Evolutionary conservation across 768 basidiomycete genomes (phyloP), one percentile per base, ranked within the genome.

Genomic region (Pholiota conissans): DNA sequence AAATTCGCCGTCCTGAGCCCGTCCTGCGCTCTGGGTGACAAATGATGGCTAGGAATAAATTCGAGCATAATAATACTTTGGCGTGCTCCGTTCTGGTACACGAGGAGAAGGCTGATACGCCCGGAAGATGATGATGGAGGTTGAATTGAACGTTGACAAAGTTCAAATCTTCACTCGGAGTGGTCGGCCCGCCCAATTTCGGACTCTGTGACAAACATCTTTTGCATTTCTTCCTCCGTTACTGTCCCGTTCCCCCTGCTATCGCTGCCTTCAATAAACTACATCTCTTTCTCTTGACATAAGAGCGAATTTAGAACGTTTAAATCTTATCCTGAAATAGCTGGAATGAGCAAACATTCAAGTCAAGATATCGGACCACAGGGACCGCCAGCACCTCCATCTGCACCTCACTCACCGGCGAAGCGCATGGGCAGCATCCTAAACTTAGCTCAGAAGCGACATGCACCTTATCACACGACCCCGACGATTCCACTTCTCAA

Each of bases 381-480:
- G 18, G 42, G 22, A 2, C 42, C 22, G 11, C 9, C 1, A 22
- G 22, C 42, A 45, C 18, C 24, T 9, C 11, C 22, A 10, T 20
- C n/a, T 22, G 8, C 13, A 32, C 30, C 13, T 32, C n/a, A n/a
- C n/a, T n/a, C n/a, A n/a, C 37, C n/a, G n/a, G 24, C n/a, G 29
- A 26, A 27, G 22, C 47, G 46, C 49, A 49, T 50, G 55, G 55
- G 8, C 37, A n/a, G n/a, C 27, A 11, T n/a, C 46, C 34, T 50
- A 56, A 46, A 45, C 40, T 54, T 54, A 54, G 53, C 28, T 22
- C 42, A 49, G 55, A 49, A 56, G 47, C 55, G 27, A 40, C 39
- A 37, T 39, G 16, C 42, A 46, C 32, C 46, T 46, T 14, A 40
- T 55, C 55, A 56, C 55, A 56, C 32, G 55, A 49, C 48, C 37